A percentile compares a stretch with the other conserved stretches of the same genome.
These are phyloP conservation scores for Micractinium sp. DNA, from an alignment of 139 green algal genomes.

Conservation along the genomic window DNA sequence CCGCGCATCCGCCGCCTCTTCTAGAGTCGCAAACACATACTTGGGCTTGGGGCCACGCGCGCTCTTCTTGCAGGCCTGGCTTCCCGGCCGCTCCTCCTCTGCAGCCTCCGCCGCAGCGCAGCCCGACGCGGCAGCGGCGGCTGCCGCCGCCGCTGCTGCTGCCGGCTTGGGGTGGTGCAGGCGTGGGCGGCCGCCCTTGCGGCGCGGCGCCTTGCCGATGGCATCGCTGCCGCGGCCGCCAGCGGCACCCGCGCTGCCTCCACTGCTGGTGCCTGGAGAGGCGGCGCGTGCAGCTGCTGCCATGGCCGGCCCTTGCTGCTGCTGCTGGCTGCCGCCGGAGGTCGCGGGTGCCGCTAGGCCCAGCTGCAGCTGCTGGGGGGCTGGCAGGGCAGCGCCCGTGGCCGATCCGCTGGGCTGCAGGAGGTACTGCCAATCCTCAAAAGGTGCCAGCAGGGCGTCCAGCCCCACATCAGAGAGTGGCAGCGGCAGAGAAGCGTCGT, in stretches of 20 bases:
- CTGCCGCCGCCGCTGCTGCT: not conserved
- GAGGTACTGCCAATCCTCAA: slow-evolving; percentile 21
- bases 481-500: not conserved
- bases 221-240: not conserved
- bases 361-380: not conserved
- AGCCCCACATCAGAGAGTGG: slow-evolving; percentile 1
- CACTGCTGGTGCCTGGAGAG: not conserved
- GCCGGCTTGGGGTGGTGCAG: not conserved
- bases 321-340: not conserved
- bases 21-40: slow-evolving; percentile 39
- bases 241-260: not conserved
- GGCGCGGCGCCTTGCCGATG: not conserved
- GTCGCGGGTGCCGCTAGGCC: too few species aligned
- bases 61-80: slow-evolving; percentile 13
- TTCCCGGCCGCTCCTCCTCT: not conserved
- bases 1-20: slow-evolving; percentile 40
- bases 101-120: not conserved
- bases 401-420: slow-evolving; percentile 4
- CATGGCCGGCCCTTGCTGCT: not conserved
- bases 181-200: slow-evolving; percentile 19
- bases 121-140: not conserved
- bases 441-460: slow-evolving; percentile 21
- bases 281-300: not conserved
- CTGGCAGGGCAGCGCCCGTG: not conserved
- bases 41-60: slow-evolving; percentile 49